phyloP scores from a whole-genome alignment of 2,329 filamentous ascomycete genomes.

The Pezicula carpinea region DNA sequence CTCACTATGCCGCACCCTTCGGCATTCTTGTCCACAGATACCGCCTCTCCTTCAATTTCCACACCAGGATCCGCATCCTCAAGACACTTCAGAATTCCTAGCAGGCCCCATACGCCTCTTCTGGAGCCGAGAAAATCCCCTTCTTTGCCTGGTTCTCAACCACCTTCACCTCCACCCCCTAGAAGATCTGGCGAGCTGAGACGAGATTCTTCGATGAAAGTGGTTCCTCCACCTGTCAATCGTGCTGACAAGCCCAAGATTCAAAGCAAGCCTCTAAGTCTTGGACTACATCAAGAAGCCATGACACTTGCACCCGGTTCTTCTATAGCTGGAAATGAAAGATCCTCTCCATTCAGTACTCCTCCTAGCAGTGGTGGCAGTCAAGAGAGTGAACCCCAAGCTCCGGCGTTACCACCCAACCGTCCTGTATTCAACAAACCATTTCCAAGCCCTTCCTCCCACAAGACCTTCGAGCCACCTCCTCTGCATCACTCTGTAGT shows the following conservation, averaged over 20 bases:
- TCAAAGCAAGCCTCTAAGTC: slow-evolving; percentile 27
- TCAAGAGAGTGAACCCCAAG: slow-evolving; percentile 45
- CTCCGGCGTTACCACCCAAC: slow-evolving; percentile 43
- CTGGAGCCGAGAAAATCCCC: slow-evolving; percentile 45
- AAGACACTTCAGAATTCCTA: slow-evolving; percentile 49
- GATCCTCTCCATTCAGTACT: slow-evolving; percentile 77
- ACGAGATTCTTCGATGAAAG: slow-evolving; percentile 36
- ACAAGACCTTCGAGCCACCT: slow-evolving; percentile 43
- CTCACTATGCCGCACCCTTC: slow-evolving; percentile 18
- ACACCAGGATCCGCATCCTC: slow-evolving; percentile 32
- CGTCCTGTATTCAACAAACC: slow-evolving; percentile 38
- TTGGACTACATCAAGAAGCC: slow-evolving; percentile 29
- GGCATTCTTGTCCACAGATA: slow-evolving; percentile 21
- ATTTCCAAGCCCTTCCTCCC: slow-evolving; percentile 16
- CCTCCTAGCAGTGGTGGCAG: slow-evolving; percentile 71
- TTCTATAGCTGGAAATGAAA: slow-evolving; percentile 11
- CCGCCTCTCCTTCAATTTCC: slow-evolving; percentile 27
- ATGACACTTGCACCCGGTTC: slow-evolving; percentile 17
- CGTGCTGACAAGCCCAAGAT: slow-evolving; percentile 74
- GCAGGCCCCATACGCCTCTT: slow-evolving; percentile 48
- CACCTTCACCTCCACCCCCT: slow-evolving; percentile 60
- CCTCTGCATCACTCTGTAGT: slow-evolving; percentile 46
- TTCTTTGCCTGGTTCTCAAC: slow-evolving; percentile 41
- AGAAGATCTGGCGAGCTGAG: slow-evolving; percentile 56
- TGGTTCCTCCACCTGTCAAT: slow-evolving; percentile 69